Percentiles rank a stretch among this genome's conserved stretches.
These are phyloP conservation scores for Capsicum rhomboideum DNA, from an alignment of 257 asterid species.

Conservation along the genomic window DNA sequence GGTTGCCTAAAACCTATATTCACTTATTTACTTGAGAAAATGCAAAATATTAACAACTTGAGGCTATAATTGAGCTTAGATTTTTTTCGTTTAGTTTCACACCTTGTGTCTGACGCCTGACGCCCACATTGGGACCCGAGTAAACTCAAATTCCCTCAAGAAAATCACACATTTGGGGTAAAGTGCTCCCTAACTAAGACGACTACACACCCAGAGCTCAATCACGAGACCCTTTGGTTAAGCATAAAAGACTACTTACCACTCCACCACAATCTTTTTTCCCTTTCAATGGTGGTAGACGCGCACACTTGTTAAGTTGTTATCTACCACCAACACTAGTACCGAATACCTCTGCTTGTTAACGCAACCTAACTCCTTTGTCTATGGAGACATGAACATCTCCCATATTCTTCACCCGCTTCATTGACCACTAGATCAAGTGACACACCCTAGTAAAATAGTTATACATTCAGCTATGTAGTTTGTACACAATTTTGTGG, in stretches of 20 bases:
- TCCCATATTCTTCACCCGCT: neutral
- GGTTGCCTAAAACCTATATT: neutral
- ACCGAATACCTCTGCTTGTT: too few relatives aligned
- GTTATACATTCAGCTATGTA: neutral
- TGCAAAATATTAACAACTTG: neutral
- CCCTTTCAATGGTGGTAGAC: neutral
- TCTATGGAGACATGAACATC: neutral
- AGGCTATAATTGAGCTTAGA: too few relatives aligned
- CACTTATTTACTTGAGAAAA: neutral
- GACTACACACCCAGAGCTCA: too few relatives aligned
- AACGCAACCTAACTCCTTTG: neutral
- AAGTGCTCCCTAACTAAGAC: too few relatives aligned
- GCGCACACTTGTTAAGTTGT: neutral
- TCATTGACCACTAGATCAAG: neutral
- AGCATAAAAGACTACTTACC: too few relatives aligned
- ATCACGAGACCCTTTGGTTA: too few relatives aligned
- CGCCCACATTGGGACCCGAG: too few relatives aligned
- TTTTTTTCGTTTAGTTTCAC: too few relatives aligned
- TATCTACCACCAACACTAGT: neutral
- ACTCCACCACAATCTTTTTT: neutral
- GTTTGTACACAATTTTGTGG: neutral
- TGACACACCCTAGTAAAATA: neutral
- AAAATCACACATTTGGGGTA: too few relatives aligned
- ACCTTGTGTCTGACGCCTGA: too few relatives aligned
- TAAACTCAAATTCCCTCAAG: too few relatives aligned